phyloP scores from a whole-genome alignment of 106 monocot species.

The Apostasia ramifera region DNA sequence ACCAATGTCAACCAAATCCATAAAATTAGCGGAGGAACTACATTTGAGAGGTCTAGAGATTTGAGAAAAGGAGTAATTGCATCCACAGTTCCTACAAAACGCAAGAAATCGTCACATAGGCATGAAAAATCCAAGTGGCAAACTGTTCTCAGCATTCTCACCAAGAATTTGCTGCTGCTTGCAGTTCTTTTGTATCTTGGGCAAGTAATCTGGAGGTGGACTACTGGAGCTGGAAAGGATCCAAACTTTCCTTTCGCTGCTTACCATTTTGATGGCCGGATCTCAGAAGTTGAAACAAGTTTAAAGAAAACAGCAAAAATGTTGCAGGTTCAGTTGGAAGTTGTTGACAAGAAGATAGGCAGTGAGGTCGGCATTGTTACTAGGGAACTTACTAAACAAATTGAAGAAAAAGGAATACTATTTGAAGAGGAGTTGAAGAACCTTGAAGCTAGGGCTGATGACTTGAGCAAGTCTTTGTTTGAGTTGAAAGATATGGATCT shows the following conservation, averaged over 20 bases:
- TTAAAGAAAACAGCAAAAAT: slow-evolving; percentile 68
- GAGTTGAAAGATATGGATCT: slow-evolving; percentile 37
- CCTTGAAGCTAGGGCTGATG: slow-evolving; percentile 35
- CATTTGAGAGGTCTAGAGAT: slow-evolving; percentile 30
- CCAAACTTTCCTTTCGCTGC: slow-evolving; percentile 22
- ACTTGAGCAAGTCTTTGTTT: slow-evolving; percentile 37
- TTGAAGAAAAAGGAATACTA: slow-evolving; percentile 33
- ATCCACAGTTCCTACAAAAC: slow-evolving; percentile 21
- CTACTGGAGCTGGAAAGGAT: slow-evolving; percentile 11
- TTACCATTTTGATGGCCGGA: slow-evolving; percentile 51
- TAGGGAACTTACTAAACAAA: slow-evolving; percentile 30
- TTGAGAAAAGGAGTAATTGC: slow-evolving; percentile 30
- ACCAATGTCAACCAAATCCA: slow-evolving; percentile 39
- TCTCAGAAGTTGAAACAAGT: slow-evolving; percentile 65
- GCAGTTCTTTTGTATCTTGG: slow-evolving; percentile 55
- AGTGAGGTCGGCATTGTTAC: slow-evolving; percentile 31
- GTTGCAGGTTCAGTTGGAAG: slow-evolving; percentile 84
- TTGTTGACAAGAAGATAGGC: slow-evolving; percentile 58
- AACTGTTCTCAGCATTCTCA: slow-evolving; percentile 47
- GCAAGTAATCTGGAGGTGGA: slow-evolving; percentile 49
- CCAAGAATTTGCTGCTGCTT: slow-evolving; percentile 56
- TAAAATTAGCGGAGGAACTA: slow-evolving; percentile 41
- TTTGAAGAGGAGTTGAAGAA: slow-evolving; percentile 45
- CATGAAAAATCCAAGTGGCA: slow-evolving; percentile 45
- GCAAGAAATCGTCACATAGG: slow-evolving; percentile 33